These are phyloP conservation scores for Daldinia childiae DNA, from an alignment of 495 filamentous ascomycete species.

Conservation along the genomic window DNA sequence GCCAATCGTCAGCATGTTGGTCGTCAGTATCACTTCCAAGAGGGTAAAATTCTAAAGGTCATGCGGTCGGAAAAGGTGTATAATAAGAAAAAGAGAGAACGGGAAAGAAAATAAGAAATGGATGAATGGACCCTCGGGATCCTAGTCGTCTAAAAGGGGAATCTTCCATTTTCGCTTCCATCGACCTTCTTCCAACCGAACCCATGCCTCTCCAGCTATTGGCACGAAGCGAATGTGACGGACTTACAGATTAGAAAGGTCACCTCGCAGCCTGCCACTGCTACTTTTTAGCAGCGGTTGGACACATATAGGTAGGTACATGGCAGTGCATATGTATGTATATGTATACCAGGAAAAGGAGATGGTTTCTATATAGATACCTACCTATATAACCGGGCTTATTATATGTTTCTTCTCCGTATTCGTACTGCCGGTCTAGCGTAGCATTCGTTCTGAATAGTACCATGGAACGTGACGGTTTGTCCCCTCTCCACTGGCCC, in stretches of 20 bases:
- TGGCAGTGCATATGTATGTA: background rate
- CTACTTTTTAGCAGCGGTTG: constrained; percentile 10
- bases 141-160: constrained; percentile 26
- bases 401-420: background rate
- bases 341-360: constrained; percentile 11
- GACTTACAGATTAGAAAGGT: constrained; percentile 20
- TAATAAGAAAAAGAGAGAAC: constrained; percentile 14
- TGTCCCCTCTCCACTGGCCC: background rate
- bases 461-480: constrained; percentile 11
- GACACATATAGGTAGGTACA: constrained; percentile 15
- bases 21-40: constrained; percentile 39
- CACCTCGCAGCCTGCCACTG: constrained; percentile 28
- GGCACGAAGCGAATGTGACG: constrained; percentile 30
- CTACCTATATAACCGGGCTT: background rate
- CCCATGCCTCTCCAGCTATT: constrained; percentile 22
- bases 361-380: background rate
- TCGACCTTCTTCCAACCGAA: constrained; percentile 39
- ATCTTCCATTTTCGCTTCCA: constrained; percentile 41
- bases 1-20: constrained; percentile 18
- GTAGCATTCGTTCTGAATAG: background rate
- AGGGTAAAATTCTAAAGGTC: constrained; percentile 29
- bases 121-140: constrained; percentile 11
- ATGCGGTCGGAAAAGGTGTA: constrained; percentile 31
- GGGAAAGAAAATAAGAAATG: constrained; percentile 10
- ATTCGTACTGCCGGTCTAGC: background rate